Evolutionary conservation across 306 rosid genomes (phyloP).

Genomic region (Inga oerstediana): DNA sequence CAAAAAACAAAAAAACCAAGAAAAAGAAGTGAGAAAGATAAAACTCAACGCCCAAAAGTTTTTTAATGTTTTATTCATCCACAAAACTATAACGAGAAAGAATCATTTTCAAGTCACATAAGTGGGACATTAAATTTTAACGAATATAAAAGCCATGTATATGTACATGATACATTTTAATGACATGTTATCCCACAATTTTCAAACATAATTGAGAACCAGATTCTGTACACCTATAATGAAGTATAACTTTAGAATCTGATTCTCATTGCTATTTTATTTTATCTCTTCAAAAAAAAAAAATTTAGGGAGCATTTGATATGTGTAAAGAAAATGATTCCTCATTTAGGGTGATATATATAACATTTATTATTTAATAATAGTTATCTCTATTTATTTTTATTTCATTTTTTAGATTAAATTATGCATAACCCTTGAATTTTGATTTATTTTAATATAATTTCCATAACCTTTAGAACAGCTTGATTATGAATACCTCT

Average conservation of each 20-base stretch:
- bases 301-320: neutral
- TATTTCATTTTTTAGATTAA: too few relatives aligned
- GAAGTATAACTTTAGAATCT: neutral
- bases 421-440: neutral
- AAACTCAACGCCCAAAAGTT: too few relatives aligned
- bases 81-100: neutral
- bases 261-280: neutral
- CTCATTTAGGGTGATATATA: neutral
- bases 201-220: neutral
- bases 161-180: neutral
- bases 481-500: too few relatives aligned
- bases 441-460: too few relatives aligned
- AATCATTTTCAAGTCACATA: neutral
- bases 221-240: neutral
- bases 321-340: neutral
- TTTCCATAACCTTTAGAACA: neutral
- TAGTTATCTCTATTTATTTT: too few relatives aligned
- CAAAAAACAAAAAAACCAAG: accelerated
- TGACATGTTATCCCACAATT: neutral
- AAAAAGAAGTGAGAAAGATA: too few relatives aligned
- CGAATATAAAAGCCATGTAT: neutral
- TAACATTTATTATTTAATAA: too few relatives aligned
- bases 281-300: neutral
- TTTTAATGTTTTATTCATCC: neutral
- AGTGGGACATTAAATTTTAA: neutral